Evolutionary conservation across 2,329 filamentous ascomycete species (phyloP).

Genomic region (Exutisphaerella laricina): DNA sequence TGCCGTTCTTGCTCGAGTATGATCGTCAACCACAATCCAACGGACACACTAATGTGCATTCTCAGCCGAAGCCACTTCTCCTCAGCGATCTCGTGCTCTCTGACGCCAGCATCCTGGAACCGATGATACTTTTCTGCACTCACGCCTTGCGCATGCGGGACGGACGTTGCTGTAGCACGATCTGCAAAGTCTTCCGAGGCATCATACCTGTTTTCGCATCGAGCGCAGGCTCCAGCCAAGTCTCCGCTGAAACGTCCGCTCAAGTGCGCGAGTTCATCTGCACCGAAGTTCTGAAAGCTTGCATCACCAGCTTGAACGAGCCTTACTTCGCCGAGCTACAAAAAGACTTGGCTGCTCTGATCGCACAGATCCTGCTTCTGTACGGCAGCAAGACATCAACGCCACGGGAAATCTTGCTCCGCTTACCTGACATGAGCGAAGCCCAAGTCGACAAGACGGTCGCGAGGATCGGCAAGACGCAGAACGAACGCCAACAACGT

Average conservation of each 20-base stretch:
- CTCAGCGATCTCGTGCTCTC: slow-evolving; percentile 79
- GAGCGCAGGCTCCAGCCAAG: slow-evolving; percentile 39
- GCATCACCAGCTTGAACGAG: slow-evolving; percentile 85
- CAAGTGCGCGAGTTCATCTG: slow-evolving; percentile 83
- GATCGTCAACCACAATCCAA: slow-evolving; percentile 44
- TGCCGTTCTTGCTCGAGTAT: slow-evolving; percentile 75
- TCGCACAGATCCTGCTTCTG: slow-evolving; percentile 75
- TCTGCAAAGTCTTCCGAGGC: slow-evolving; percentile 78
- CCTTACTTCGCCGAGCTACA: slow-evolving; percentile 96
- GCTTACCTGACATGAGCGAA: slow-evolving; percentile 68
- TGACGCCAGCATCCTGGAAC: slow-evolving; percentile 72
- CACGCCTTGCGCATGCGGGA: slow-evolving; percentile 88
- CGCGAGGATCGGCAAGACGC: slow-evolving; percentile 28
- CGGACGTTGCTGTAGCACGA: slow-evolving; percentile 77
- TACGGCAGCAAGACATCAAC: slow-evolving; percentile 66
- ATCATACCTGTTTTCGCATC: slow-evolving; percentile 70
- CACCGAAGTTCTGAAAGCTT: slow-evolving; percentile 80
- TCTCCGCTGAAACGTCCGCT: slow-evolving; percentile 44
- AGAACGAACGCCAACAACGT: slow-evolving; percentile 65
- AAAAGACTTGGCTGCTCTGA: slow-evolving; percentile 81
- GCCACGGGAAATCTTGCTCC: slow-evolving; percentile 69
- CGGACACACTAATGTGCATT: slow-evolving; percentile 11
- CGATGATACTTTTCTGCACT: slow-evolving; percentile 83
- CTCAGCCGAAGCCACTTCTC: slow-evolving; percentile 42
- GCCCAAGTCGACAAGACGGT: slow-evolving; percentile 58